phyloP scores from a whole-genome alignment of 169 alveolate genomes.

The Haemoproteus tartakovskyi region DNA sequence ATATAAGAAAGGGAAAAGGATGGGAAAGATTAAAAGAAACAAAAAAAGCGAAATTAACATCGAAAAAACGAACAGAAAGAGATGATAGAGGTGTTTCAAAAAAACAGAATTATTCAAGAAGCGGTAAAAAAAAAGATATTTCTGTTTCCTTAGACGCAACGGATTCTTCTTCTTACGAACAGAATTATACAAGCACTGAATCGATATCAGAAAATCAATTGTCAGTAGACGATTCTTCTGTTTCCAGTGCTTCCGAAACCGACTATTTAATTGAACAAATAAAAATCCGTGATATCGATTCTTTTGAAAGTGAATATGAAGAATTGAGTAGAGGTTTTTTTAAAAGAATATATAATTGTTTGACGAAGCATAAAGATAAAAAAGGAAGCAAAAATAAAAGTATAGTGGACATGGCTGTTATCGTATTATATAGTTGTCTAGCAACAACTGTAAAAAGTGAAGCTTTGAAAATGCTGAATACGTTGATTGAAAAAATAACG shows the following conservation, averaged over 20 bases:
- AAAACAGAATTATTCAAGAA: too few relatives aligned
- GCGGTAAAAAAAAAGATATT: neutral
- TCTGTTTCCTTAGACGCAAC: neutral
- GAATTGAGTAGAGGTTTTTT: slow-evolving; percentile 30
- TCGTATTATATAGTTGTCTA: slow-evolving; percentile 54
- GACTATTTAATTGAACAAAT: neutral
- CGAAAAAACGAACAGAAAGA: neutral
- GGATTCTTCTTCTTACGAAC: neutral
- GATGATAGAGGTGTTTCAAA: too few relatives aligned
- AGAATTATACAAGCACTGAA: too few relatives aligned
- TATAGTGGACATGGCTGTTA: slow-evolving; percentile 32
- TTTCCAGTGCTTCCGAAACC: neutral
- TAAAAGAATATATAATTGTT: slow-evolving; percentile 27
- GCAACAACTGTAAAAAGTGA: slow-evolving; percentile 44
- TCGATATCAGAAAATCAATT: neutral
- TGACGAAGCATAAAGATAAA: slow-evolving; percentile 47
- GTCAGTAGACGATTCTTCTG: neutral
- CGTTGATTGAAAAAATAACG: slow-evolving; percentile 35
- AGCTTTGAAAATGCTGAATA: slow-evolving; percentile 27
- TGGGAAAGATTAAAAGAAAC: neutral
- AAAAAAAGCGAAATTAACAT: neutral
- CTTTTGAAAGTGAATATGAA: slow-evolving; percentile 7
- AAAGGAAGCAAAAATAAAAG: slow-evolving; percentile 55
- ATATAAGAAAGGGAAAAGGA: neutral
- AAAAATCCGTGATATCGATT: neutral